Conservation (phyloP, 2,329 filamentous ascomycete genomes). For the Colletotrichum acutatum region DNA sequence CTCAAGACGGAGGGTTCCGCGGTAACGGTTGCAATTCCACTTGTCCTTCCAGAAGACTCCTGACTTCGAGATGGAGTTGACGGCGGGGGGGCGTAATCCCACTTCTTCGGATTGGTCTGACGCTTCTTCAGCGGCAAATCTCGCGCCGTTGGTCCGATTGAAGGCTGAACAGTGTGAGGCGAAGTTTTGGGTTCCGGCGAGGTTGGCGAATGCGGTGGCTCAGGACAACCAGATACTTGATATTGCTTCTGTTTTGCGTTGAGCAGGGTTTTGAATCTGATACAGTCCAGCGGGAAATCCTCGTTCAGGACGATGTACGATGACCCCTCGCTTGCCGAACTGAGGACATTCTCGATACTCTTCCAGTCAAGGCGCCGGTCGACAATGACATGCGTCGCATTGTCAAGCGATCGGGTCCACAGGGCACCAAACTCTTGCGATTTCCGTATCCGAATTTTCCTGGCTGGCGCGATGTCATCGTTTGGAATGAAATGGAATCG, state of each 20-base stretch:
- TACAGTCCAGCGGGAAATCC: slow-evolving; percentile 75
- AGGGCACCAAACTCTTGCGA: slow-evolving; percentile 79
- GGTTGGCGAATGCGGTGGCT: background rate
- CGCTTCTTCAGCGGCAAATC: slow-evolving; percentile 60
- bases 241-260: slow-evolving; percentile 71
- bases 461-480: slow-evolving; percentile 74
- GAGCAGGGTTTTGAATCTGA: slow-evolving; percentile 66
- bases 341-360: slow-evolving; percentile 70
- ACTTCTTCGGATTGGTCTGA: slow-evolving; percentile 48
- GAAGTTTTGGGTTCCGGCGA: slow-evolving; percentile 35
- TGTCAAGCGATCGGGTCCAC: slow-evolving; percentile 70
- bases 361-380: slow-evolving; percentile 75
- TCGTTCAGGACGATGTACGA: slow-evolving; percentile 71
- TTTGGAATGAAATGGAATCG: slow-evolving; percentile 84
- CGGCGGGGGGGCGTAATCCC: slow-evolving; percentile 49
- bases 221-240: slow-evolving; percentile 61
- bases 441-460: slow-evolving; percentile 78
- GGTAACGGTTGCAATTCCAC: background rate
- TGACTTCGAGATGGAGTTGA: slow-evolving; percentile 51
- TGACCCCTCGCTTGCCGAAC: slow-evolving; percentile 41
- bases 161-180: slow-evolving; percentile 42
- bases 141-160: background rate
- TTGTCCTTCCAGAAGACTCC: slow-evolving; percentile 43
- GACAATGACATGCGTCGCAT: slow-evolving; percentile 82
- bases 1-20: background rate